Evolutionary conservation across 306 rosid genomes (phyloP).

Genomic region (Aeschynomene evenia): DNA sequence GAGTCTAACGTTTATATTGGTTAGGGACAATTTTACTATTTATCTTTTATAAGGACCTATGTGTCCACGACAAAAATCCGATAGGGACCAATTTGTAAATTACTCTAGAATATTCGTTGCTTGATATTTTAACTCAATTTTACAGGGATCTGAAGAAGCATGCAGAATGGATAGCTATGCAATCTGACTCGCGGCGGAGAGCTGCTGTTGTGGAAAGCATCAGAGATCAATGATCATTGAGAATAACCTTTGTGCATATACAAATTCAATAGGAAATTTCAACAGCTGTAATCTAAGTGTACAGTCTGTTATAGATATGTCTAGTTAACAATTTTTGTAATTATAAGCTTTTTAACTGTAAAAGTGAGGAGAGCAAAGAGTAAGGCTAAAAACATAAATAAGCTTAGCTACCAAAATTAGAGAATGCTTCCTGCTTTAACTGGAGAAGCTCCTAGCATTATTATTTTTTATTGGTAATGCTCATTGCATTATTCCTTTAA

Average conservation of each 20-base stretch:
- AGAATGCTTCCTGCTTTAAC: not conserved
- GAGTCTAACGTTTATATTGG: too few relatives aligned
- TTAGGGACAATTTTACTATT: too few relatives aligned
- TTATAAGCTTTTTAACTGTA: not conserved
- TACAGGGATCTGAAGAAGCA: slow-evolving; percentile 41
- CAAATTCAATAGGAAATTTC: not conserved
- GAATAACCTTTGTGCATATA: not conserved
- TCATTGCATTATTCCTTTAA: not conserved
- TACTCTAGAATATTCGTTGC: not conserved
- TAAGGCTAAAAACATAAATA: too few relatives aligned
- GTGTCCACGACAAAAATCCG: too few relatives aligned
- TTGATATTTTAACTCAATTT: slow-evolving; percentile 22
- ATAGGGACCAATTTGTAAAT: too few relatives aligned
- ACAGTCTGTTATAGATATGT: not conserved
- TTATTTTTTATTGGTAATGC: too few relatives aligned
- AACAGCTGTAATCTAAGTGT: not conserved
- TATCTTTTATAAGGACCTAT: too few relatives aligned
- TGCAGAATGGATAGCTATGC: slow-evolving; percentile 18
- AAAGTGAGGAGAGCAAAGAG: too few relatives aligned
- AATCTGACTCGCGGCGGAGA: slow-evolving; percentile 16
- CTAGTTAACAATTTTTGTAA: not conserved
- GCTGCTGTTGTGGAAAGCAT: slow-evolving; percentile 8
- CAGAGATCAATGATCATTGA: not conserved
- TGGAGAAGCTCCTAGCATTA: not conserved
- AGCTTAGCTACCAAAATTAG: not conserved